Percentiles rank a stretch among this genome's conserved stretches.
These are phyloP conservation scores for Coemansia sp. DNA, from an alignment of 192 early-diverging fungal species.

Conservation along the genomic window DNA sequence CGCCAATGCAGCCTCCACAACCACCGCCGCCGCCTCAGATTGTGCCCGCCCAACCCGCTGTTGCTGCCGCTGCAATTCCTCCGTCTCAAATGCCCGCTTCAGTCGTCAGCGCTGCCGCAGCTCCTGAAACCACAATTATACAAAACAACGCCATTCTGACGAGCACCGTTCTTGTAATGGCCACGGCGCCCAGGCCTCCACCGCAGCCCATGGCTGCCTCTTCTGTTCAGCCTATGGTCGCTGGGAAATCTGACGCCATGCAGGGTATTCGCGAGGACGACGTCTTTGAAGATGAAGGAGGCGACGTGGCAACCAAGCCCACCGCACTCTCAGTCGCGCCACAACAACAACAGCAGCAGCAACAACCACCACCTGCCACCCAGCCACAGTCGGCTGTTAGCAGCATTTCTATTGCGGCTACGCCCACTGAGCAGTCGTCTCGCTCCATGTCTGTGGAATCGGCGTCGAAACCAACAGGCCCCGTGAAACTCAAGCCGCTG, in stretches of 20 bases:
- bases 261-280: slow-evolving; percentile 27
- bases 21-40: background rate
- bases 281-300: slow-evolving; percentile 19
- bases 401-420: background rate
- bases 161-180: slow-evolving; percentile 30
- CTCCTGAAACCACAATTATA: no score
- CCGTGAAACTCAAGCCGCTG: slow-evolving; percentile 21
- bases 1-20: background rate
- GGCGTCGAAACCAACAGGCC: background rate
- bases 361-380: background rate
- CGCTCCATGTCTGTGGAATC: background rate
- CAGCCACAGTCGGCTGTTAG: background rate
- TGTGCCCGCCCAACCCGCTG: slow-evolving; percentile 4
- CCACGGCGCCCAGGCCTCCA: slow-evolving; percentile 19
- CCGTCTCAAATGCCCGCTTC: background rate
- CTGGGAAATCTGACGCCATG: background rate
- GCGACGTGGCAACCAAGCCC: background rate
- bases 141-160: slow-evolving; percentile 15
- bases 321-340: background rate
- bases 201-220: background rate
- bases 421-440: background rate
- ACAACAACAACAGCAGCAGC: background rate
- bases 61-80: background rate
- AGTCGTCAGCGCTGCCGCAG: background rate
- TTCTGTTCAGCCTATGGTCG: background rate